Conservation (phyloP, 176 grass and related monocot species). For the Rhynchospora tenuis region DNA sequence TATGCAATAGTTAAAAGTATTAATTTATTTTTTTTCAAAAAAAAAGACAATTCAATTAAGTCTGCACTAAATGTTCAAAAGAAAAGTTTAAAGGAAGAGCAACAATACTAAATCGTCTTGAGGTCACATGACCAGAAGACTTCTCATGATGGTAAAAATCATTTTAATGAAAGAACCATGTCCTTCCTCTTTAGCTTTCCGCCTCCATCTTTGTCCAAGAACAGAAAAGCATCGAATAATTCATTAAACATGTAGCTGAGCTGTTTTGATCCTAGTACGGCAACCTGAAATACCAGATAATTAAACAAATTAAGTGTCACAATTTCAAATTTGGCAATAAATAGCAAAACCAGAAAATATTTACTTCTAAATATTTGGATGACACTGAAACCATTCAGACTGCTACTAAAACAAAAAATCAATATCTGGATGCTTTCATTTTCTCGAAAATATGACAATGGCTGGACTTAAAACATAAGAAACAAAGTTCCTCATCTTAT, state of each 20-base stretch:
- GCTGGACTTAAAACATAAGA: no score
- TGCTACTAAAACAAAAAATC: background rate
- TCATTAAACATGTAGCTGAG: conserved; percentile 54
- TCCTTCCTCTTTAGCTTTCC: no score
- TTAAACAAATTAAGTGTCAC: background rate
- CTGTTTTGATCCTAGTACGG: conserved; percentile 36
- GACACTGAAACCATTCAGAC: background rate
- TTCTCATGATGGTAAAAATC: no score
- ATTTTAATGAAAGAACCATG: no score
- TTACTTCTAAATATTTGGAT: background rate
- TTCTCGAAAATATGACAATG: background rate
- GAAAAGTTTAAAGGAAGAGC: background rate
- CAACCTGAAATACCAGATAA: conserved; percentile 26
- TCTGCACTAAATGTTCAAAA: background rate
- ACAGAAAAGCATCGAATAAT: conserved; percentile 55
- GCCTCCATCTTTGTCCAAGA: conserved; percentile 60
- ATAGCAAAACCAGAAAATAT: background rate
- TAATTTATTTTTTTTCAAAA: no score
- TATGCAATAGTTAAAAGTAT: background rate
- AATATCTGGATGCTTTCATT: background rate
- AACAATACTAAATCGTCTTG: conserved; percentile 54
- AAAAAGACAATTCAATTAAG: background rate
- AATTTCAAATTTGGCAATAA: background rate
- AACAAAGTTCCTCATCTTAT: no score
- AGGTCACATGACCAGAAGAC: no score